Conservation (phyloP, 164 flowering plant species). For the Macadamia integrifolia region DNA sequence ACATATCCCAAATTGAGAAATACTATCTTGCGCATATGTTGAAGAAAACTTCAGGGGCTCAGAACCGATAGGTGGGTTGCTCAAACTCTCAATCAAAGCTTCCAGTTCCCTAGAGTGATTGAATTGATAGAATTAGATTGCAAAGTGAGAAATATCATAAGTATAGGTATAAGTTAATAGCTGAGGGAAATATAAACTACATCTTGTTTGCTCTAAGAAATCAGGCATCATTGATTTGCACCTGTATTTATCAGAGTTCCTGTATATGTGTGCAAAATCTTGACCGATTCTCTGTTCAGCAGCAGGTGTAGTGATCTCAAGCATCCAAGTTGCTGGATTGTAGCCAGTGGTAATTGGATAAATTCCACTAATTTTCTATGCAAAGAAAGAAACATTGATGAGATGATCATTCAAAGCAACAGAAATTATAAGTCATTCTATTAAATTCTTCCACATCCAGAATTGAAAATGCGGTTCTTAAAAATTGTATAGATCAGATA, state of each 20-base stretch:
- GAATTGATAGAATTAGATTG: neutral
- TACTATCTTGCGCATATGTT: constrained; percentile 37
- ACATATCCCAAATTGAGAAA: constrained; percentile 55
- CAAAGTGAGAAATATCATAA: neutral
- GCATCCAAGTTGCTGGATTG: constrained; percentile 98
- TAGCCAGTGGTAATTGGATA: constrained; percentile 59
- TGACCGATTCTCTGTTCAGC: constrained; percentile 52
- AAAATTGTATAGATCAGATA: too few relatives aligned
- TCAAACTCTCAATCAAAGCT: constrained; percentile 41
- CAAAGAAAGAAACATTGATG: neutral
- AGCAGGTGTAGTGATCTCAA: constrained; percentile 74
- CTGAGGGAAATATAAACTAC: neutral
- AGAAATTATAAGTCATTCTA: neutral
- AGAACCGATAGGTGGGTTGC: constrained; percentile 59
- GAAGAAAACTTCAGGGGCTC: constrained; percentile 59
- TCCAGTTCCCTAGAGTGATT: constrained; percentile 57
- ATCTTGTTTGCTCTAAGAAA: neutral
- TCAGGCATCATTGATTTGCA: constrained; percentile 6
- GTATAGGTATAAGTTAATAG: neutral
- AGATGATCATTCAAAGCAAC: neutral
- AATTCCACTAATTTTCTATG: constrained; percentile 52
- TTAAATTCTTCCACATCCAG: too few relatives aligned
- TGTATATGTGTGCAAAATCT: constrained; percentile 64
- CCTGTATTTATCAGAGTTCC: constrained; percentile 64
- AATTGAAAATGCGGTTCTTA: too few relatives aligned